A percentile compares a stretch with the other conserved stretches of the same genome.
Conservation (phyloP, 805 yeast species). For the Starmerella scarabaei region DNA sequence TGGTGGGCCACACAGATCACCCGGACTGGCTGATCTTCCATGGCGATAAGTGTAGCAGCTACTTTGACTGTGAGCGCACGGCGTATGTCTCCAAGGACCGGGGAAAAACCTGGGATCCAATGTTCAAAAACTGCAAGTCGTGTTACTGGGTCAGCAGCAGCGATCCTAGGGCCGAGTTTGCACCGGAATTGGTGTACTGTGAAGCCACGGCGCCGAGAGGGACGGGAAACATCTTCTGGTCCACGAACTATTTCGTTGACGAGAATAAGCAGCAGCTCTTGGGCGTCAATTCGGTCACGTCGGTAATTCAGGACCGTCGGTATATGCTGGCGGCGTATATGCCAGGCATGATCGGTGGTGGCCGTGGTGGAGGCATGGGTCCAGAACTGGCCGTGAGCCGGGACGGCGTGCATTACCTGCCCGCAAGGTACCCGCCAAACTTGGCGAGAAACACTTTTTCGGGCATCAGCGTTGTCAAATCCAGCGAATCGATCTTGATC, state of each 20-base stretch:
- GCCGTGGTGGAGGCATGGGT: conserved; percentile 32
- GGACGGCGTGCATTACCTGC: conserved; percentile 67
- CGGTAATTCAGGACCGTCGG: conserved; percentile 58
- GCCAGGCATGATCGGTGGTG: too few relatives aligned
- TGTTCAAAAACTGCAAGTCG: conserved; percentile 39
- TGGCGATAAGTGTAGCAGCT: conserved; percentile 48
- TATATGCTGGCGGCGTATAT: conserved; percentile 55
- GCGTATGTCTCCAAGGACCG: conserved; percentile 55
- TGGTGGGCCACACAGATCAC: conserved; percentile 52
- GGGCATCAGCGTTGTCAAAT: conserved; percentile 67
- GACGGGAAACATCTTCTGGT: conserved; percentile 30
- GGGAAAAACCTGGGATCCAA: conserved; percentile 47
- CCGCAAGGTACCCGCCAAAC: conserved; percentile 62
- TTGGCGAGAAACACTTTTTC: conserved; percentile 52
- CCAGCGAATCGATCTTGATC: conserved; percentile 58
- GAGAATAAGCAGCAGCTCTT: conserved; percentile 33
- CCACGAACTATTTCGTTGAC: conserved; percentile 33
- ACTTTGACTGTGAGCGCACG: conserved; percentile 38
- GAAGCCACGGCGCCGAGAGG: conserved; percentile 26
- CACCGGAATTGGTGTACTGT: conserved; percentile 52
- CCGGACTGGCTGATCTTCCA: conserved; percentile 52
- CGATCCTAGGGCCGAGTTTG: conserved; percentile 36
- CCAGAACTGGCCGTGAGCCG: conserved; percentile 61
- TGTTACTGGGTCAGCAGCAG: conserved; percentile 59
- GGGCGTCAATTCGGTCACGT: conserved; percentile 50